These are phyloP conservation scores for Zasmidium citrigriseum DNA, from an alignment of 2,329 filamentous ascomycete species.

Conservation along the genomic window DNA sequence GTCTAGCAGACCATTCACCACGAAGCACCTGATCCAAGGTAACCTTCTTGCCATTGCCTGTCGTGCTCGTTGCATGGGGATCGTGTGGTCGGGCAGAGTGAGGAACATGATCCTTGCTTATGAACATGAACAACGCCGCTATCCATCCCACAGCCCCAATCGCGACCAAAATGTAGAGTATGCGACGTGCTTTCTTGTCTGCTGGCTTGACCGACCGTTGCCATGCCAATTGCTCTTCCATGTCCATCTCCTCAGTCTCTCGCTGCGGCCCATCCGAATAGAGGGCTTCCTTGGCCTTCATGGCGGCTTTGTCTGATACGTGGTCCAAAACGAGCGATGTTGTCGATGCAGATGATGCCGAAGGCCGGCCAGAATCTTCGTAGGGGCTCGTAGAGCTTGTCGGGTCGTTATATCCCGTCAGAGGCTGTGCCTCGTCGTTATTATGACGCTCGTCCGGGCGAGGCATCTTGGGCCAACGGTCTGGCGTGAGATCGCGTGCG, in stretches of 20 bases:
- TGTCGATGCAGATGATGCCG: conserved; percentile 76
- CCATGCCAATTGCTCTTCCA: conserved; percentile 51
- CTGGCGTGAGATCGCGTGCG: background rate
- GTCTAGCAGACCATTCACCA: conserved; percentile 65
- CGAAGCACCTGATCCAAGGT: conserved; percentile 69
- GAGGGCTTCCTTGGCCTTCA: conserved; percentile 49
- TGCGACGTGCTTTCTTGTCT: conserved; percentile 65
- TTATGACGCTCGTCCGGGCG: conserved; percentile 24
- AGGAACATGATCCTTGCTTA: conserved; percentile 67
- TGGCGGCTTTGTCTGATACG: conserved; percentile 58
- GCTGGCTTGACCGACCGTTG: conserved; percentile 50
- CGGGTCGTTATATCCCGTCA: conserved; percentile 38
- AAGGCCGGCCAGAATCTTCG: conserved; percentile 43
- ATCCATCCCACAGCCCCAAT: conserved; percentile 69
- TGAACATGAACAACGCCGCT: conserved; percentile 65
- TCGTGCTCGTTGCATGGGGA: conserved; percentile 62
- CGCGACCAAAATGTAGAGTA: conserved; percentile 61
- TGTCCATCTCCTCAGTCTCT: conserved; percentile 47
- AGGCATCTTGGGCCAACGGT: conserved; percentile 20
- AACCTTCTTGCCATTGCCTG: conserved; percentile 69
- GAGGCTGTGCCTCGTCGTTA: conserved; percentile 49
- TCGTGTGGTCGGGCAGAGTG: conserved; percentile 66
- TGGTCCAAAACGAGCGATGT: conserved; percentile 81
- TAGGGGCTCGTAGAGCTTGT: conserved; percentile 30
- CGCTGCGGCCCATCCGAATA: conserved; percentile 35